Evolutionary conservation across 495 filamentous ascomycete genomes (phyloP), one percentile per base, ranked within the genome.

Genomic region (Astrocystis sublimbata): DNA sequence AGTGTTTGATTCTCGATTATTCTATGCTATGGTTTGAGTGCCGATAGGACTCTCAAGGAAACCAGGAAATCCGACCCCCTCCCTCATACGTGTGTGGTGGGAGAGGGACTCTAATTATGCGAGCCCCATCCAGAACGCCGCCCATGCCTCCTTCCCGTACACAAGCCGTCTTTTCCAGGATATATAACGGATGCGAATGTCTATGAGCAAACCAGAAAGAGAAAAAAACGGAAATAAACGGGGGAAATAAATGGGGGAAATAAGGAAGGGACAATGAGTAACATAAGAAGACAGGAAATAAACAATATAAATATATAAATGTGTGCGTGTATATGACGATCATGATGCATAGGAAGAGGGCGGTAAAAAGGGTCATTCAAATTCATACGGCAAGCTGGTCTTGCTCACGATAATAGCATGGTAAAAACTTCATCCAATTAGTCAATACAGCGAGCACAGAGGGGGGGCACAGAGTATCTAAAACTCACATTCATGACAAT

Each of bases 401-500:
- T 64, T 81, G 73, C 61, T 75, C 76, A 38, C 74, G 74, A 50
- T 80, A 81, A 46, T 80, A 81, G 67, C 78, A 80, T 24, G 81
- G 81, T 45, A 84, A 66, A 63, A 84, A 80, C 81, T 84, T 55
- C 4, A 43, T 19, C 19, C 8, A 6, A 58, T 73, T 65, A 75
- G 73, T 26, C 24, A n/a, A n/a, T n/a, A n/a, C n/a, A 46, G 40
- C 12, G 23, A 59, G 6, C 12, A 21, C 15, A 15, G 31, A 17
- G 15, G 10, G 47, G 23, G 47, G 42, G 38, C 28, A 38, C 55
- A 21, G 24, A 33, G 15, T 45, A 8, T 21, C 24, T n/a, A 15
- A 1, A 41, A 88, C 92, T 87, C 71, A 96, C 94, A 78, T 97
- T 97, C 79, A 97, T 92, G 68, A 96, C 87, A 75, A 97, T 94